A percentile compares a stretch with the other conserved stretches of the same genome.
Evolutionary conservation across 176 grass and related monocot genomes (phyloP).

Genomic region (Zea mays): DNA sequence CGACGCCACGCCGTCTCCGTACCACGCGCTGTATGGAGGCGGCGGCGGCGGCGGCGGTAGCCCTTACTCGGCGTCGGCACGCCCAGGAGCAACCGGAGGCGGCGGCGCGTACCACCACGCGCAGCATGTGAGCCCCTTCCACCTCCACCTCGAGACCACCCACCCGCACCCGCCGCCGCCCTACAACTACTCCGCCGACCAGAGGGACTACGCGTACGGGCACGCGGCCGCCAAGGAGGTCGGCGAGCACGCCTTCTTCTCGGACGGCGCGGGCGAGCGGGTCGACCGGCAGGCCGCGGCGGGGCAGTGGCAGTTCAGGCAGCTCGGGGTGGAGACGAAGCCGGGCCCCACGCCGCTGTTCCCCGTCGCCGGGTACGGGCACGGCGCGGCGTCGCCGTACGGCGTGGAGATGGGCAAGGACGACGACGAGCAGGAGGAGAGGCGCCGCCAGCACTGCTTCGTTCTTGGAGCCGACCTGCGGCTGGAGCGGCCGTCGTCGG

Average conservation of each 20-base stretch:
- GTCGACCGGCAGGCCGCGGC: constrained; percentile 33
- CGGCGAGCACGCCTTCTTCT: constrained; percentile 81
- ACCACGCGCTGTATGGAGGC: constrained; percentile 58
- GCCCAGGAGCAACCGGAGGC: too few species aligned
- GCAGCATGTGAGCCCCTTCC: constrained; percentile 44
- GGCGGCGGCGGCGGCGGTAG: background rate
- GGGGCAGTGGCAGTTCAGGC: constrained; percentile 79
- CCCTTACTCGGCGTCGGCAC: too few species aligned
- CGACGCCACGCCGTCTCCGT: constrained; percentile 10
- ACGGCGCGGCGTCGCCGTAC: constrained; percentile 23
- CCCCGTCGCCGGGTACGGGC: constrained; percentile 39
- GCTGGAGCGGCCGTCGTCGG: constrained; percentile 55
- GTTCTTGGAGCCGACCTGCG: constrained; percentile 70
- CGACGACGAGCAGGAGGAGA: constrained; percentile 37
- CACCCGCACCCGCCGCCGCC: constrained; percentile 51
- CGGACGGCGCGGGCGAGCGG: constrained; percentile 46
- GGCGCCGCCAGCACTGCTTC: constrained; percentile 75
- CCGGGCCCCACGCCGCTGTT: constrained; percentile 33
- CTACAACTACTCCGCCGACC: constrained; percentile 48
- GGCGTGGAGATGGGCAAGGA: constrained; percentile 31
- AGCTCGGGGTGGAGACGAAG: constrained; percentile 51
- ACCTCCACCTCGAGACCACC: constrained; percentile 50
- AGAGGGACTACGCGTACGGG: constrained; percentile 51
- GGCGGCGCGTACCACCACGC: constrained; percentile 4
- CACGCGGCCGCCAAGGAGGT: constrained; percentile 36